These are phyloP conservation scores for Aspergillus nidulans DNA, from an alignment of 495 filamentous ascomycete species.

Conservation along the genomic window DNA sequence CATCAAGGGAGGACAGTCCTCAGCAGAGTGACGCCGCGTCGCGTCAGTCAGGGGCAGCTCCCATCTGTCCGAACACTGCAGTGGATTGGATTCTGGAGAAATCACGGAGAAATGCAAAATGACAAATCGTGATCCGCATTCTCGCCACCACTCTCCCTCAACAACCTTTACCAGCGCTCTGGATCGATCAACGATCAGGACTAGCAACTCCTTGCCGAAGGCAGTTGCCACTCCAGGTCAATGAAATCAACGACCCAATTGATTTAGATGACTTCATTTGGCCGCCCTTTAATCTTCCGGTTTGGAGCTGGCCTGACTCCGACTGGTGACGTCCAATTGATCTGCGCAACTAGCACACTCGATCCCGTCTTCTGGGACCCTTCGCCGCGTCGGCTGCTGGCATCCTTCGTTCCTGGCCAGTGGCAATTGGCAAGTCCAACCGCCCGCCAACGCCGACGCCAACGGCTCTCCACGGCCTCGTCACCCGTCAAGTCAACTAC, in stretches of 20 bases:
- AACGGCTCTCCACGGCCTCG: neutral
- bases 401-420: conserved; percentile 2
- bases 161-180: neutral
- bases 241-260: neutral
- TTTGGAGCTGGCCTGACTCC: neutral
- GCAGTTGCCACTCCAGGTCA: neutral
- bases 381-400: conserved; percentile 12
- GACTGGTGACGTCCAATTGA: conserved; percentile 7
- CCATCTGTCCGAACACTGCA: too few species aligned
- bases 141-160: neutral
- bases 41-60: neutral
- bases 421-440: neutral
- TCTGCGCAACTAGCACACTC: conserved; percentile 15
- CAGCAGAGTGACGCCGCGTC: neutral
- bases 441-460: neutral
- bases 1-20: too few species aligned
- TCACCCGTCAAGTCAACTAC: too few species aligned
- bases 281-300: neutral
- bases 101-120: too few species aligned
- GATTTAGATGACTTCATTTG: neutral
- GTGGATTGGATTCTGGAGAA: too few species aligned
- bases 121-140: neutral
- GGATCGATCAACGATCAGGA: neutral
- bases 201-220: too few species aligned
- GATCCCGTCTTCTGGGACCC: conserved; percentile 22